A percentile compares a stretch with the other conserved stretches of the same genome.
Conservation (phyloP, 306 rosid species). For the Trifolium pratense region DNA sequence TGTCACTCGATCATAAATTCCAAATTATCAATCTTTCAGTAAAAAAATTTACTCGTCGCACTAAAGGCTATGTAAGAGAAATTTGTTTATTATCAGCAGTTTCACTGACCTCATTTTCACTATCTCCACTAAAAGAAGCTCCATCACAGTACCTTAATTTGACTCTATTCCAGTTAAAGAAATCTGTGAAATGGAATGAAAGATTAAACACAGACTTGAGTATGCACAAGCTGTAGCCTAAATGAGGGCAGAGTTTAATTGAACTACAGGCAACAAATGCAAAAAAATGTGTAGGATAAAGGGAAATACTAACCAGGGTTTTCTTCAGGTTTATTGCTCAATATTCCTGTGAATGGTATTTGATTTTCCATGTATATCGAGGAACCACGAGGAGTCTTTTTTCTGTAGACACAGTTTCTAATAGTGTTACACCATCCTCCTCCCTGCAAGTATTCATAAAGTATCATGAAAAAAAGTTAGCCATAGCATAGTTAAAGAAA, state of each 20-base stretch:
- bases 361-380: slow-evolving; percentile 77
- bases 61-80: neutral
- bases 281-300: slow-evolving; percentile 15
- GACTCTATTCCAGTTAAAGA: slow-evolving; percentile 92
- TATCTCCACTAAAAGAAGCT: slow-evolving; percentile 84
- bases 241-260: slow-evolving; percentile 19
- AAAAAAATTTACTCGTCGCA: slow-evolving; percentile 5
- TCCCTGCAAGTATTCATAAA: slow-evolving; percentile 58
- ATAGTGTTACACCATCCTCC: slow-evolving; percentile 90
- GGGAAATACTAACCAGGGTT: slow-evolving; percentile 62
- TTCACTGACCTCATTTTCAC: slow-evolving; percentile 63
- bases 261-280: slow-evolving; percentile 14
- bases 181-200: slow-evolving; percentile 55
- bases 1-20: slow-evolving; percentile 25
- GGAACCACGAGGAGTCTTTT: slow-evolving; percentile 83
- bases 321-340: slow-evolving; percentile 78
- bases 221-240: slow-evolving; percentile 27
- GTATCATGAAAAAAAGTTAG: neutral
- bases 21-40: slow-evolving; percentile 18
- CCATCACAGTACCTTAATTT: slow-evolving; percentile 91
- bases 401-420: slow-evolving; percentile 71
- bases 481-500: slow-evolving; percentile 17
- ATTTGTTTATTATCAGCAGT: slow-evolving; percentile 23
- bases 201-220: slow-evolving; percentile 5
- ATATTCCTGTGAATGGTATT: slow-evolving; percentile 75